Evolutionary conservation across 176 grass and related monocot species (phyloP).

Genomic region (Avena sativa): DNA sequence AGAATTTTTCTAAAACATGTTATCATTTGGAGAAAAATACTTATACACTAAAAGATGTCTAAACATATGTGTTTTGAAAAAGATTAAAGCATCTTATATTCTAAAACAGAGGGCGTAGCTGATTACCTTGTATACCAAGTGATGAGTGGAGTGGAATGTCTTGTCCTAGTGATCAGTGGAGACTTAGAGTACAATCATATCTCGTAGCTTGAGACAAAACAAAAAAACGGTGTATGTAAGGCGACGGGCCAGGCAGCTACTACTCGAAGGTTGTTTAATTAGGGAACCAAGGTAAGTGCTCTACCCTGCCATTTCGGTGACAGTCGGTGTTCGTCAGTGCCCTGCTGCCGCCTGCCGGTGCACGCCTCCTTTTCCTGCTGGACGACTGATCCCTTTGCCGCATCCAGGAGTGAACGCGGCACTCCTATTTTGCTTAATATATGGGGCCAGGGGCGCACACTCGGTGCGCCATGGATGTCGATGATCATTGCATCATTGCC

Average conservation of each 20-base stretch:
- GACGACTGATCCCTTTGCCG: background rate
- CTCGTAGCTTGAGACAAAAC: background rate
- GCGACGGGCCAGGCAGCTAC: background rate
- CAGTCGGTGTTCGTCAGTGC: constrained; percentile 1
- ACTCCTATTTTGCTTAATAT: background rate
- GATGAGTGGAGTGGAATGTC: background rate
- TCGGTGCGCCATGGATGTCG: background rate
- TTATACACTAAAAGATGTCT: too few relatives aligned
- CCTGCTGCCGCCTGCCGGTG: constrained; percentile 14
- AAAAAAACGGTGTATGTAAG: background rate
- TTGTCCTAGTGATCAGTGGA: background rate
- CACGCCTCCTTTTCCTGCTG: background rate
- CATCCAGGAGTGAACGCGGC: constrained; percentile 17
- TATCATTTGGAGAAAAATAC: too few relatives aligned
- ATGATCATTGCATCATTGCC: constrained; percentile 18
- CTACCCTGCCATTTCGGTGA: background rate
- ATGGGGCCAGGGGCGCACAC: background rate
- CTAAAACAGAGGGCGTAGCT: background rate
- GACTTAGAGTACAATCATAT: background rate
- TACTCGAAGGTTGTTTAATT: background rate
- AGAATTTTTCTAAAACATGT: too few relatives aligned
- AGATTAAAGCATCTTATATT: too few relatives aligned
- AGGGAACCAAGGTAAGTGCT: background rate
- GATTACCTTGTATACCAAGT: background rate
- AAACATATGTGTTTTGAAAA: too few relatives aligned